Evolutionary conservation across 2,329 filamentous ascomycete species (phyloP).

Genomic region (Daldinia sp.): DNA sequence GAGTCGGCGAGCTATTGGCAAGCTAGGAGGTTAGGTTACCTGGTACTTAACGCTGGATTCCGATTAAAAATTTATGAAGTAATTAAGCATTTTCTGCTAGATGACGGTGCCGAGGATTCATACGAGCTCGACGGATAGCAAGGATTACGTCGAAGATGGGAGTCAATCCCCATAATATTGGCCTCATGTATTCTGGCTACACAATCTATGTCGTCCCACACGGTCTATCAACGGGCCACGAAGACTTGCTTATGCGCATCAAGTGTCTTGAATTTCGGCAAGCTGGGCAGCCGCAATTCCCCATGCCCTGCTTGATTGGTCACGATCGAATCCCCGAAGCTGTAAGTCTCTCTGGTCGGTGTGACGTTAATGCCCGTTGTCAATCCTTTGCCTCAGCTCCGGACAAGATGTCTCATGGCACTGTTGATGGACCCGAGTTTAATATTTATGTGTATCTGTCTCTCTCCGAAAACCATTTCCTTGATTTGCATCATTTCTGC

Average conservation of each 20-base stretch:
- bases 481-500: slow-evolving; percentile 19
- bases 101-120: slow-evolving; percentile 19
- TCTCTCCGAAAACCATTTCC: slow-evolving; percentile 21
- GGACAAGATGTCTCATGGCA: slow-evolving; percentile 26
- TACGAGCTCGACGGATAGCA: slow-evolving; percentile 22
- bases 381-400: slow-evolving; percentile 14
- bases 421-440: slow-evolving; percentile 23
- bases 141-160: slow-evolving; percentile 6
- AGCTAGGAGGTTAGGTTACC: slow-evolving; percentile 53
- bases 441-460: slow-evolving; percentile 33
- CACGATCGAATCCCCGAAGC: slow-evolving; percentile 22
- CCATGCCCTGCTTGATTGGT: slow-evolving; percentile 30
- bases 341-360: slow-evolving; percentile 34
- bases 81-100: slow-evolving; percentile 26
- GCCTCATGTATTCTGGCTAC: slow-evolving; percentile 25
- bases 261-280: slow-evolving; percentile 37
- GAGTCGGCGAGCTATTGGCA: slow-evolving; percentile 36
- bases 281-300: slow-evolving; percentile 35
- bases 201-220: slow-evolving; percentile 18
- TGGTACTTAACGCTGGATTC: slow-evolving; percentile 51
- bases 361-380: slow-evolving; percentile 25
- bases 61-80: slow-evolving; percentile 30
- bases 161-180: slow-evolving; percentile 13
- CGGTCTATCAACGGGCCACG: slow-evolving; percentile 11
- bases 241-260: slow-evolving; percentile 20